Percentiles rank a stretch among this genome's conserved stretches.
phyloP scores from a whole-genome alignment of 2,329 filamentous ascomycete genomes.

The Xylaria digitata region DNA sequence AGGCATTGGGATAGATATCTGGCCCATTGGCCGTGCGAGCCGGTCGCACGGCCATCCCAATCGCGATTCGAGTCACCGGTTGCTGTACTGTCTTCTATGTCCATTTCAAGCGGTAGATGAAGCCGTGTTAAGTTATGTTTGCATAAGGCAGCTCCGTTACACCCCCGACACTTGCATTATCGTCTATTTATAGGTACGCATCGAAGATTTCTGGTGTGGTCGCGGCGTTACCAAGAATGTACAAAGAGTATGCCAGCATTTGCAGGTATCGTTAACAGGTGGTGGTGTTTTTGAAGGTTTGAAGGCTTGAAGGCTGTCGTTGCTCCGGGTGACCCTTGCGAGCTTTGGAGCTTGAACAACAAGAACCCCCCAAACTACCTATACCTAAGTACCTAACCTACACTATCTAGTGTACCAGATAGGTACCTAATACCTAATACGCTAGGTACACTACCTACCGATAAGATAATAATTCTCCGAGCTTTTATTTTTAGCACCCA shows the following conservation, averaged over 20 bases:
- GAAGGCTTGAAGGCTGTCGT: neutral
- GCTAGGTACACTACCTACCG: neutral
- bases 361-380: neutral
- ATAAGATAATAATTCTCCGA: slow-evolving; percentile 30
- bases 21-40: slow-evolving; percentile 58
- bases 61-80: slow-evolving; percentile 24
- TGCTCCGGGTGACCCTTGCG: neutral
- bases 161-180: slow-evolving; percentile 9
- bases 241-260: no score
- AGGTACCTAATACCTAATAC: no score
- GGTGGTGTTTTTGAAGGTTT: neutral
- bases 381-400: no score
- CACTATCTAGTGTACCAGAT: no score
- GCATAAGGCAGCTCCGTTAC: neutral
- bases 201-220: neutral
- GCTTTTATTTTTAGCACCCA: slow-evolving; percentile 24
- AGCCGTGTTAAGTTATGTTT: slow-evolving; percentile 5
- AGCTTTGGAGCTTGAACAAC: slow-evolving; percentile 8
- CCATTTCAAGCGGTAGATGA: slow-evolving; percentile 32
- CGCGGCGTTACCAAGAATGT: neutral
- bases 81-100: slow-evolving; percentile 40
- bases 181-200: neutral
- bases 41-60: slow-evolving; percentile 30
- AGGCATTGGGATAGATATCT: slow-evolving; percentile 64
- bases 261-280: neutral